Evolutionary conservation across 2,329 filamentous ascomycete species (phyloP), one percentile per base, ranked within the genome.

Genomic region (Clonostachys rhizophaga): DNA sequence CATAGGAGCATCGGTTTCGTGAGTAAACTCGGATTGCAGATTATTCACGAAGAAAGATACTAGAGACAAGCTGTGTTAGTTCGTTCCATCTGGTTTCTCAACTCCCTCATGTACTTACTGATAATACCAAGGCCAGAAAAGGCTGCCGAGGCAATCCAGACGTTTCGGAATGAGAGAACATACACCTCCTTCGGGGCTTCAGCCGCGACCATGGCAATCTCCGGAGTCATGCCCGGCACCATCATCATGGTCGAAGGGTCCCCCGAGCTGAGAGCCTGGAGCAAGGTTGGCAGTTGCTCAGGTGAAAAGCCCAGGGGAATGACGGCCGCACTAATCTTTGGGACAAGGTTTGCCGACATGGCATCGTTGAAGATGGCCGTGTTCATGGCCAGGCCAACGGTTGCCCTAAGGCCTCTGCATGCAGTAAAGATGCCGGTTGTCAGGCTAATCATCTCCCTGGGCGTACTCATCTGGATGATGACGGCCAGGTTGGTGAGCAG

Each of bases 361-460:
- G n/a, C n/a, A n/a, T 49, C 47, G 36, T 47, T 58, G 54, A 65
- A 58, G 12, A 65, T 52, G 18, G 62, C 58, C 14, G 61, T 63
- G 50, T 64, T 51, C 24, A 69, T 64, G 20, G 65, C 61, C 12
- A 70, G 50, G 7, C 63, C 66, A 17, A 70, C 55, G 3, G 63
- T 58, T 11, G 64, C 67, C 12, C 68, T 67, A 1, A 71, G 53
- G 24, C 62, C 66, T 5, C 67, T 55, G 4, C 62, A 50, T 24
- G 59, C 55, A 37, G 69, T 65, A 43, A 70, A 58, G 18, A 71
- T 55, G 10, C 66, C 65, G 20, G 56, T 64, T 5, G 65, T 57
- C 14, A 61, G 58, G 7, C 67, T 55, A 34, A 70, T 68, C 12
- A 70, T 55, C 24, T 65, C 62, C 1, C 55, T 58, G 0, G 66